Evolutionary conservation across 768 basidiomycete species (phyloP).

Genomic region (Pleurotus pulmonarius): DNA sequence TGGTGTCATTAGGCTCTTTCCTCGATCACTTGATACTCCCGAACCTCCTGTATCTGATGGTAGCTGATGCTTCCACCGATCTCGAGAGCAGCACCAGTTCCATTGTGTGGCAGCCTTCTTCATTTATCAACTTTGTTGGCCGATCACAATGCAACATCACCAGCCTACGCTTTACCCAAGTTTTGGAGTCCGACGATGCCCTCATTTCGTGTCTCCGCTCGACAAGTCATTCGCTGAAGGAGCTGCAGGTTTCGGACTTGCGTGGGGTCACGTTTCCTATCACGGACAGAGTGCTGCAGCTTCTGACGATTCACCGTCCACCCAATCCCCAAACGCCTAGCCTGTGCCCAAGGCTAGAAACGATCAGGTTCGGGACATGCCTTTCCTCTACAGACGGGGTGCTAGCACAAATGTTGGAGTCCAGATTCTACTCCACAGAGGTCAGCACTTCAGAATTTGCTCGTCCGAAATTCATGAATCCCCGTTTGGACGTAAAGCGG

Average conservation of each 20-base stretch:
- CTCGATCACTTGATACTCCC: slow-evolving; percentile 12
- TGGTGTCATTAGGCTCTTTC: neutral
- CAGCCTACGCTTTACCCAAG: slow-evolving; percentile 10
- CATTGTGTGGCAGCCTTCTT: slow-evolving; percentile 11
- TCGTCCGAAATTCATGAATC: slow-evolving; percentile 15
- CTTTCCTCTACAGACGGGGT: slow-evolving; percentile 15
- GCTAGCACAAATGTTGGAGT: slow-evolving; percentile 16
- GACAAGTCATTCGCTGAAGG: slow-evolving; percentile 10
- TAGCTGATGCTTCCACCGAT: slow-evolving; percentile 9
- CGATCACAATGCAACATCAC: slow-evolving; percentile 12
- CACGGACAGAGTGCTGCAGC: slow-evolving; percentile 9
- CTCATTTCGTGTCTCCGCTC: slow-evolving; percentile 14
- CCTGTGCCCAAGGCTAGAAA: slow-evolving; percentile 14
- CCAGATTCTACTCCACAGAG: slow-evolving; percentile 8
- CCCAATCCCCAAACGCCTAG: neutral
- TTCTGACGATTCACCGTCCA: slow-evolving; percentile 9
- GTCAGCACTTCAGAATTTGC: neutral
- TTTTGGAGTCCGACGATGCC: slow-evolving; percentile 12
- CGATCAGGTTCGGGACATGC: slow-evolving; percentile 13
- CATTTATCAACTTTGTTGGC: slow-evolving; percentile 11
- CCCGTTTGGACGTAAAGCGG: slow-evolving; percentile 11
- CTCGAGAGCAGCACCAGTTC: neutral
- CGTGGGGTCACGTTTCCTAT: slow-evolving; percentile 8
- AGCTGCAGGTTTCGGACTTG: slow-evolving; percentile 9
- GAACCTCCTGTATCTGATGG: slow-evolving; percentile 8